Base-by-base conservation (phyloP, 164 flowering plant species). In the Protea cynaroides region DNA sequence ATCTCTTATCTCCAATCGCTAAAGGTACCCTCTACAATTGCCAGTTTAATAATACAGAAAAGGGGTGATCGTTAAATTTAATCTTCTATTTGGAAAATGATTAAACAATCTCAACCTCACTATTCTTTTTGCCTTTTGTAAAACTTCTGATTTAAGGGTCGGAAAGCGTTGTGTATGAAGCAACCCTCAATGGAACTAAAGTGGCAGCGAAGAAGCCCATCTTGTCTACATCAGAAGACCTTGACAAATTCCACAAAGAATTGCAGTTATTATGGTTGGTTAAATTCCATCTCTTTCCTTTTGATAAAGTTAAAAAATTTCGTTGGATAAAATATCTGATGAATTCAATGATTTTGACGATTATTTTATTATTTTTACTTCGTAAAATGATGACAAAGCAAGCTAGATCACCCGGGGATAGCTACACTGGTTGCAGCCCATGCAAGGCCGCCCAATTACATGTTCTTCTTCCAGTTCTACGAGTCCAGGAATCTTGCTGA, bases 101-200 rank as follows among this genome's bases (percentile, higher is more conserved):
- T 44, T 4, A 15, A 15, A 0, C 21, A 15, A 22, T 5, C 15
- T 51, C 19, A 53, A 6, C 1, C 9, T 21, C 29, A 60, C 7
- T 11, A 13, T 29, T 24, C 52, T 51, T 21, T 51, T 21, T 54
- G 29, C 18, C 25, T 44, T 25, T 22, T 13, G 53, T 24, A 25
- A 43, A 37, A 9, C 19, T 25, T 40, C 17, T 54, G 8, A 25
- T 58, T 37, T 17, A 63, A 90, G 98, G 98, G 25, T 80, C 87
- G 1, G 95, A 94, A 75, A 90, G 98, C 64, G 86, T 89, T 56
- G 98, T 93, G 9, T 93, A 84, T 62, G 91, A 89, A 72, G 98
- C 75, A 14, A 65, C 51, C 21, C 75, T 93, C 47, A 75, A 78
- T 64, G 95, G 88, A 22, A 61, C 59, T 46, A 82, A 59, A 69